These are phyloP conservation scores for Zygosaccharomyces bailii DNA, from an alignment of 805 yeast species.

Conservation along the genomic window DNA sequence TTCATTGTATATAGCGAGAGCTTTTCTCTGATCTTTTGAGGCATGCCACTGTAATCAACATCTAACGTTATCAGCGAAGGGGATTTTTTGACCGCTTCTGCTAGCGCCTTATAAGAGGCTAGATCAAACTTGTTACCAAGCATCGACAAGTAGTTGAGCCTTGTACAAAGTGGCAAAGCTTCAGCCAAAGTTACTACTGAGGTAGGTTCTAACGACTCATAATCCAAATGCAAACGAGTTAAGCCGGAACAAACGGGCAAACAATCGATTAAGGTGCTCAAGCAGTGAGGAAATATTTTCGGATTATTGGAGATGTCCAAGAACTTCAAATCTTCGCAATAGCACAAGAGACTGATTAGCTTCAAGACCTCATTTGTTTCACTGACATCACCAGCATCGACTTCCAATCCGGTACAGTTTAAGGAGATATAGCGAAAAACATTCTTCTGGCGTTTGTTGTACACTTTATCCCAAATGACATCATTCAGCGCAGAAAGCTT, in stretches of 20 bases:
- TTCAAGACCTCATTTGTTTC: conserved; percentile 31
- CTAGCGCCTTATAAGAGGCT: conserved; percentile 59
- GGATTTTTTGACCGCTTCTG: conserved; percentile 63
- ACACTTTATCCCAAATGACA: conserved; percentile 25
- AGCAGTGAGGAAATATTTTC: conserved; percentile 58
- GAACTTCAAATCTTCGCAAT: conserved; percentile 57
- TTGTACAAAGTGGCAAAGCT: conserved; percentile 63
- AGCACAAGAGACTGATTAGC: conserved; percentile 48
- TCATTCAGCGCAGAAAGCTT: conserved; percentile 31
- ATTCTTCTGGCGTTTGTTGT: conserved; percentile 25
- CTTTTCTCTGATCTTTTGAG: conserved; percentile 56
- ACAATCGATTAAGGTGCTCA: conserved; percentile 50
- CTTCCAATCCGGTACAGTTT: conserved; percentile 60
- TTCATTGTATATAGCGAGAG: conserved; percentile 76
- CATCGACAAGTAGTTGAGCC: conserved; percentile 63
- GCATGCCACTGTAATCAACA: conserved; percentile 55
- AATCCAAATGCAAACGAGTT: conserved; percentile 66
- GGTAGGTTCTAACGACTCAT: conserved; percentile 54
- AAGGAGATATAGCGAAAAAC: conserved; percentile 52
- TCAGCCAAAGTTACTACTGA: conserved; percentile 65
- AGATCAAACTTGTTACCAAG: conserved; percentile 62
- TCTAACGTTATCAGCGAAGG: conserved; percentile 62
- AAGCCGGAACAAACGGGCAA: conserved; percentile 68
- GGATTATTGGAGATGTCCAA: conserved; percentile 79
- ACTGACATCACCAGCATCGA: conserved; percentile 42